Evolutionary conservation across 2,329 filamentous ascomycete genomes (phyloP), one percentile per base, ranked within the genome.

Genomic region (Diaporthe batatas): DNA sequence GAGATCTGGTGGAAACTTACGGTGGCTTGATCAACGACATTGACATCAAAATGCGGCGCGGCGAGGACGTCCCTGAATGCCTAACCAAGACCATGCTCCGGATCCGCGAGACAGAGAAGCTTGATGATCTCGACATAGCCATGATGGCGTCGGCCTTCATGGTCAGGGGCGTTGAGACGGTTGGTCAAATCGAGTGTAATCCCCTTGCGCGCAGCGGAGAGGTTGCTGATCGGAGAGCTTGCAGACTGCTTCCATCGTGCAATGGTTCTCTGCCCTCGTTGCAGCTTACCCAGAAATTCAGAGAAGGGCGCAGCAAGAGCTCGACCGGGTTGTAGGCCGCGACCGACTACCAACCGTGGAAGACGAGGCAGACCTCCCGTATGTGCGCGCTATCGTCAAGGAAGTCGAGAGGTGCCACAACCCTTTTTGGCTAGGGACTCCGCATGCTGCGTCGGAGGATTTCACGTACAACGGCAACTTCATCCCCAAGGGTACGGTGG

Each of bases 201-300:
- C 32, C 39, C 23, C 6, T 44, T 8, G 10, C 1, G 18, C 16
- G 29, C 12, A 2, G 14, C 18, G 42, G 32, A 36, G 12, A 10
- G 23, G 25, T 11, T 2, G 59, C 59, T 65, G 12, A 65, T 42
- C 2, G 3, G 8, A 23, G 21, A 59, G 11, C 8, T 16, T 3
- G 21, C 29, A 69, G 67, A 69, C 67, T 8, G 67, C 67, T 23
- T 69, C 67, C 14, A 69, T 69, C 23, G 57, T 69, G 53, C 67
- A 69, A 12, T 69, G 67, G 51, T 57, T 69, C 53, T 57, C 67
- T 32, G 67, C 67, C n/a, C 18, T 69, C 1, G 57, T 69, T 4
- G 53, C 67, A 14, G 51, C 67, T 29, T 69, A 69, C 39, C 67
- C 67, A 4, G n/a, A 57, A 4, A 47, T 69, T 1, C 67, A 69